A percentile compares a stretch with the other conserved stretches of the same genome.
Evolutionary conservation across 75 land plant species (phyloP).

Genomic region (Sequoiadendron giganteum): DNA sequence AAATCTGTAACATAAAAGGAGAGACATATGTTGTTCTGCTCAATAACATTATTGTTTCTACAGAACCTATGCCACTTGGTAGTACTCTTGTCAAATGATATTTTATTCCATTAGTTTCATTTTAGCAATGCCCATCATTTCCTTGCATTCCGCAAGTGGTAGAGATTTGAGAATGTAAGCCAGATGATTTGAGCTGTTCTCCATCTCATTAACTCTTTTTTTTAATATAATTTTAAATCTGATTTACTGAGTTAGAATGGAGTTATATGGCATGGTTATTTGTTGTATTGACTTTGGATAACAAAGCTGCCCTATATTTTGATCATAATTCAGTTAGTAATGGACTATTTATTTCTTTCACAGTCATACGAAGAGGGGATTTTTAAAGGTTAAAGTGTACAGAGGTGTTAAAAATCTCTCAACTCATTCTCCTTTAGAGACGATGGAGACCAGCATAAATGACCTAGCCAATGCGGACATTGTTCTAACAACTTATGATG

Average conservation of each 20-base stretch:
- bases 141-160: not conserved
- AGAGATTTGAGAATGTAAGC: not conserved
- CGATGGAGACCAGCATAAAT: slow-evolving; percentile 36
- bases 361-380: slow-evolving; percentile 83
- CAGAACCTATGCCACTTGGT: not conserved
- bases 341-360: not conserved
- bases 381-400: slow-evolving; percentile 69
- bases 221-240: not conserved
- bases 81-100: not conserved
- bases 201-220: not conserved
- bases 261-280: not conserved
- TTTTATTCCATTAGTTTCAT: not conserved
- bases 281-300: not conserved
- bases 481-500: slow-evolving; percentile 92
- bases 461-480: slow-evolving; percentile 79
- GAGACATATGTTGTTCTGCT: not conserved
- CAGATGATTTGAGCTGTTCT: not conserved
- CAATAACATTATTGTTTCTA: not conserved
- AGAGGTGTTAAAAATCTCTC: slow-evolving; percentile 68
- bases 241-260: not conserved
- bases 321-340: not conserved
- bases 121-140: not conserved
- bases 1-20: not conserved
- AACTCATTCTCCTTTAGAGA: slow-evolving; percentile 15
- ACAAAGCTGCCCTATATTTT: not conserved